A percentile compares a stretch with the other conserved stretches of the same genome.
Conservation (phyloP, 768 basidiomycete genomes). For the Leccinum broughii region DNA sequence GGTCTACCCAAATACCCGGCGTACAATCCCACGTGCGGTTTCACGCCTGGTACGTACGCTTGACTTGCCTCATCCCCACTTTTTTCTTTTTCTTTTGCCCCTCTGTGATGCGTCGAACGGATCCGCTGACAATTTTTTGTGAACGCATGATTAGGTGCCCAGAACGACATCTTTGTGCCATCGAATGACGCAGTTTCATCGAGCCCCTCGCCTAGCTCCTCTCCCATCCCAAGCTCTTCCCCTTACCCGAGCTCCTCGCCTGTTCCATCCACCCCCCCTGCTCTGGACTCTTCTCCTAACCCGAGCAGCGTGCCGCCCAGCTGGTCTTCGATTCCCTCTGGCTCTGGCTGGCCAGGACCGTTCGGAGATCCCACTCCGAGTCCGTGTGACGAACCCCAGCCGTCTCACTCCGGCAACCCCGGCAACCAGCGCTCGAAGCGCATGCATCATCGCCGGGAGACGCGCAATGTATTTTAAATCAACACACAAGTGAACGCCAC, state of each 20-base stretch:
- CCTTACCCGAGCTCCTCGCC: not conserved
- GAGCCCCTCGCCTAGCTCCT: not conserved
- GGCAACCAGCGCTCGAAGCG: not conserved
- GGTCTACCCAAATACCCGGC: not conserved
- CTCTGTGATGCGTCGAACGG: not conserved
- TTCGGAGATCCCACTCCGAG: not conserved
- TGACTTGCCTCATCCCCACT: no score
- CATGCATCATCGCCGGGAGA: not conserved
- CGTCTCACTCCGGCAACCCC: not conserved
- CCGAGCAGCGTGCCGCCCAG: not conserved
- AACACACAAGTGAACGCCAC: not conserved
- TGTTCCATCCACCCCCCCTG: not conserved
- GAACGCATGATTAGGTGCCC: slow-evolving; percentile 13
- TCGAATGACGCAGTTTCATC: no score
- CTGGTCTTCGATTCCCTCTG: not conserved
- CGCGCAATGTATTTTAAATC: not conserved
- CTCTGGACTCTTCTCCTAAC: not conserved
- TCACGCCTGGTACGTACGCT: slow-evolving; percentile 9
- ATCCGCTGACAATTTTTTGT: not conserved
- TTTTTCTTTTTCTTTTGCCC: not conserved
- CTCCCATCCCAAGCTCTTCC: not conserved
- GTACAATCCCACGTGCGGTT: slow-evolving; percentile 21
- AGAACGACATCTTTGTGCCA: slow-evolving; percentile 18
- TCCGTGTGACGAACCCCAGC: not conserved
- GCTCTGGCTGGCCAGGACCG: not conserved